Evolutionary conservation across 2,329 filamentous ascomycete genomes (phyloP), one percentile per base, ranked within the genome.

Genomic region (Cercospora janseana): DNA sequence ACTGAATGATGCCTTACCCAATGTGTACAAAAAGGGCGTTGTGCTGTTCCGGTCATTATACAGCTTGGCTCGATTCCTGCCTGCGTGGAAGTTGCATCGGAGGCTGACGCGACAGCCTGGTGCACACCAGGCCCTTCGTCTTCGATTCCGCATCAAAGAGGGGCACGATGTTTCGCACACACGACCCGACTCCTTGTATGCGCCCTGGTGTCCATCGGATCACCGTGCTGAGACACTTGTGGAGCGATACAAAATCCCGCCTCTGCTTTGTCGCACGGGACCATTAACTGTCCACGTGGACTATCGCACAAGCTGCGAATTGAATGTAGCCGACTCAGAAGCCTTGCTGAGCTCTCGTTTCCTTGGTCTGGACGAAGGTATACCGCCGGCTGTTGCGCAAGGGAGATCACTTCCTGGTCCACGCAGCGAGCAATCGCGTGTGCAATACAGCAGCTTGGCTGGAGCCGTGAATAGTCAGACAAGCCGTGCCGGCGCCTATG

Each of bases 1-100:
- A 52, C 69, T 82, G 44, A 76, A 70, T 46, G 75, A 80, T 38
- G 75, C 80, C 24, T 74, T 97, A 44, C 90, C 93, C 10, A 92
- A 88, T 45, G 84, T 95, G 51, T 98, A 98, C 78, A 98, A 98
- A 73, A 93, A 95, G 72, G 89, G 88, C 62, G 95, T 98, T 57
- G 87, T 97, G 59, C 83, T 96, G 61, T 96, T 97, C 71, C 82
- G 93, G 53, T 90, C 90, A 1, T 78, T 98, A 37, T 95, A 88
- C 68, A 82, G 88, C 42, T 87, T 87, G 47, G 82, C 88, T 31
- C 86, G 88, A 61, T 80, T 96, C 55, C 74, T 95, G 55, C 93
- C 93, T 2, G 83, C 87, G 18, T 95, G 87, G 84, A 94, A 86
- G 71, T 86, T 95, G 63, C 83, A 86, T 63, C 85, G 87, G 62